Evolutionary conservation across 1,284 basidiomycete genomes (phyloP).

Genomic region (Moesziomyces parantarcticus): DNA sequence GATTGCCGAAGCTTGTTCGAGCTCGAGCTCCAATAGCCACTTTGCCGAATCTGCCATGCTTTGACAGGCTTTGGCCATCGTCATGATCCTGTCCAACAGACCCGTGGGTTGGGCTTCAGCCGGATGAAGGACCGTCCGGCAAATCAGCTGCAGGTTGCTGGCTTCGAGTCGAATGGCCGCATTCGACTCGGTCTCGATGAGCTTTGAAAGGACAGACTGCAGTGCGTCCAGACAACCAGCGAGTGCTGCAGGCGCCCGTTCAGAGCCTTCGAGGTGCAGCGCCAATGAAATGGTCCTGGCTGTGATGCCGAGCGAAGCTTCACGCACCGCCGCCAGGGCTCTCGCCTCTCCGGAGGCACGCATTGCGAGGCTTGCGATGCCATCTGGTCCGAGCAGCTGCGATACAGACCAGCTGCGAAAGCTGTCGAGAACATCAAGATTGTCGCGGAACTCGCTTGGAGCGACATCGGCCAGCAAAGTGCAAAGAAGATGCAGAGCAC

Average conservation of each 20-base stretch:
- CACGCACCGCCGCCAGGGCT: not conserved
- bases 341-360: not conserved
- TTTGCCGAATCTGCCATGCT: constrained; percentile 6
- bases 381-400: not conserved
- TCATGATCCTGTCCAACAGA: constrained; percentile 1
- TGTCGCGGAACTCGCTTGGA: not conserved
- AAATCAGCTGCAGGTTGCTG: constrained; percentile 26
- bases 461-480: constrained; percentile 8
- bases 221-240: constrained; percentile 2
- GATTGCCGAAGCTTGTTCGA: not conserved
- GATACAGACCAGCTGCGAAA: constrained; percentile 5
- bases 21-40: constrained; percentile 14
- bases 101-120: not conserved
- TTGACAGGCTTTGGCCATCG: constrained; percentile 4
- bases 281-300: constrained; percentile 17
- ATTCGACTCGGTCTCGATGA: constrained; percentile 12
- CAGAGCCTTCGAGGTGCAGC: not conserved
- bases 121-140: constrained; percentile 8
- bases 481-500: not conserved
- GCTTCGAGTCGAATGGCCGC: constrained; percentile 21
- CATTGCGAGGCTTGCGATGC: constrained; percentile 2
- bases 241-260: not conserved
- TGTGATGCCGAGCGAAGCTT: constrained; percentile 9
- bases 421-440: not conserved
- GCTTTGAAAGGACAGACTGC: constrained; percentile 8